A percentile compares a stretch with the other conserved stretches of the same genome.
Conservation (phyloP, 1,284 basidiomycete genomes). For the Austroboletus niveus region DNA sequence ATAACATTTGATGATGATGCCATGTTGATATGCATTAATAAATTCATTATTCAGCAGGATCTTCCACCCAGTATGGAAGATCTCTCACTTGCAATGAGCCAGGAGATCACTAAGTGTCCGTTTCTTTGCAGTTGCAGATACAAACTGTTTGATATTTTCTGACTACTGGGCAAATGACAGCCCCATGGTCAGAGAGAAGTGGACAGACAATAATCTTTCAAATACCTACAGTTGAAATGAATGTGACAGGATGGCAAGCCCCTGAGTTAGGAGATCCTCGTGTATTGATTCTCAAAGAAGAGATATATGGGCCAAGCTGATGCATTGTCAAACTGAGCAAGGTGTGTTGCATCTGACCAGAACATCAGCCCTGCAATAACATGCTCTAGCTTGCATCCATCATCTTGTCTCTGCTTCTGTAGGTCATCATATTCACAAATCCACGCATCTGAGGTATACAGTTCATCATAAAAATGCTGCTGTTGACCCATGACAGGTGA, state of each 20-base stretch:
- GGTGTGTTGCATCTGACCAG: background rate
- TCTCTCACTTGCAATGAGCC: constrained; percentile 16
- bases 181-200: no score
- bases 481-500: background rate
- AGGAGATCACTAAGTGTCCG: background rate
- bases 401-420: background rate
- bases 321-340: background rate
- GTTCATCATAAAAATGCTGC: background rate
- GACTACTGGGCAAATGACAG: background rate
- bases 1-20: constrained; percentile 28
- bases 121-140: background rate
- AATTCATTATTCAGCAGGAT: constrained; percentile 32
- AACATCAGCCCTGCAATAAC: constrained; percentile 2
- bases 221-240: background rate
- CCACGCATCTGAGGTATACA: background rate
- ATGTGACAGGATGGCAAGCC: background rate
- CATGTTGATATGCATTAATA: constrained; percentile 32
- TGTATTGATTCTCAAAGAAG: background rate
- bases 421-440: background rate
- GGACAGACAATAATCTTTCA: no score
- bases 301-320: background rate
- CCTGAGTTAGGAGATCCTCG: background rate
- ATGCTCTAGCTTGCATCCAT: background rate
- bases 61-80: constrained; percentile 34
- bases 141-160: background rate